A percentile compares a stretch with the other conserved stretches of the same genome.
Evolutionary conservation across 108 stramenopile species (phyloP).

Genomic region (Skeletonema menzelii): DNA sequence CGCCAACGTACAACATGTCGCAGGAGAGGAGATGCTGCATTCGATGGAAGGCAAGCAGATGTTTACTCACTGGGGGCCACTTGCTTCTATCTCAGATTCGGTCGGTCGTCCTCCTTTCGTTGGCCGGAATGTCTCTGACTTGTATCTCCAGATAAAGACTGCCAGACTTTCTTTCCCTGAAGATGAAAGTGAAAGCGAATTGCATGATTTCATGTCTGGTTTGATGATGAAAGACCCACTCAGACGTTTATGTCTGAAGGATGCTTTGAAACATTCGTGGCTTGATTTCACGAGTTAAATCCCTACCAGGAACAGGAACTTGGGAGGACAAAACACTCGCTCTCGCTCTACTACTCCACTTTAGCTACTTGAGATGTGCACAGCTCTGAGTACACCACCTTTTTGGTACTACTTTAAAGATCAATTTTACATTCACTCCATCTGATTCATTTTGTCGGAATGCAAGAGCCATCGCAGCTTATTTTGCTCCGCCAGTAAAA

Average conservation of each 20-base stretch:
- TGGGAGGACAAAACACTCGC: too few species aligned
- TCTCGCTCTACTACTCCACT: too few species aligned
- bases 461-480: too few species aligned
- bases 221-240: slow-evolving; percentile 59
- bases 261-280: slow-evolving; percentile 17
- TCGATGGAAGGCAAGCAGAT: slow-evolving; percentile 65
- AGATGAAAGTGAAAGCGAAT: neutral
- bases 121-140: slow-evolving; percentile 52
- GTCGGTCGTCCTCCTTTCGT: slow-evolving; percentile 70
- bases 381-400: too few species aligned
- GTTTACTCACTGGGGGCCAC: slow-evolving; percentile 76
- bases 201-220: slow-evolving; percentile 18
- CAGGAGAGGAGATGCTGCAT: slow-evolving; percentile 40
- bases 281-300: neutral
- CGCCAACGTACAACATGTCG: slow-evolving; percentile 78
- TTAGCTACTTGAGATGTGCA: too few species aligned
- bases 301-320: too few species aligned
- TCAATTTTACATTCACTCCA: too few species aligned
- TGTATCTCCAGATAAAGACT: slow-evolving; percentile 59
- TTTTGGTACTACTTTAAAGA: too few species aligned
- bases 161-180: slow-evolving; percentile 49
- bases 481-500: too few species aligned
- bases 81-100: slow-evolving; percentile 66
- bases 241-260: neutral
- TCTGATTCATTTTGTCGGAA: too few species aligned